Base-by-base conservation (phyloP, 116 monocot genomes). In the Posidonia oceanica region DNA sequence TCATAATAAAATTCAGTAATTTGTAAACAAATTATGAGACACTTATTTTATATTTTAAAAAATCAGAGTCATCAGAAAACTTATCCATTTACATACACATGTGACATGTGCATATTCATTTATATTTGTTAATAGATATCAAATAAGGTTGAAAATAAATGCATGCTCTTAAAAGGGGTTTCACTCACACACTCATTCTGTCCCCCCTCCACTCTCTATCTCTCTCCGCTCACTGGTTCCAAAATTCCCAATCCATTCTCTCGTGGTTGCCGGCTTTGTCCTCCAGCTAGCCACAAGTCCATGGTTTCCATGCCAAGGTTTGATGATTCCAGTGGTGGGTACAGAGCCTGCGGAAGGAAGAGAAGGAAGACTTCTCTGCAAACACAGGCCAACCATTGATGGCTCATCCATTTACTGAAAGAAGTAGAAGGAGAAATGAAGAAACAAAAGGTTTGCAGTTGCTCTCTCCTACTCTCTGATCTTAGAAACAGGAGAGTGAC, bases 381-480 rank as follows among this genome's bases (percentile, higher is more conserved):
- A 48, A 48, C 48, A 48, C 48, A 48, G 48, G 48, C 12, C 7
- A 48, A 12, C 48, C 48, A 48, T 48, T 48, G 11, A 48, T 48
- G 48, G 48, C 12, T 7, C 7, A 10, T 48, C 48, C 12, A 48
- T 14, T 20, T n/a, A 20, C 20, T 16, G 57, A 17, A 11, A 36
- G 61, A 13, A 3, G 61, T 22, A 36, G 61, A 12, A 61, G 22
- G 29, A 13, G 29, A 61, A 61, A 61, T 61, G 61, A 7, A 48
- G 48, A 10, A 36, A 3, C 29, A 29, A 29, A 29, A 61, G 61
- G 61, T 61, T 23, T 61, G 61, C 23, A 61, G 61, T 29, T 61
- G 61, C 61, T 29, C 61, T 61, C 61, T 61, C 61, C 61, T 61
- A 1, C 7, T 7, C 61, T 61, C 61, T 61, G 23, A 15, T n/a